Evolutionary conservation across 129 eudicot species (phyloP).

Genomic region (Flaveria linearis): DNA sequence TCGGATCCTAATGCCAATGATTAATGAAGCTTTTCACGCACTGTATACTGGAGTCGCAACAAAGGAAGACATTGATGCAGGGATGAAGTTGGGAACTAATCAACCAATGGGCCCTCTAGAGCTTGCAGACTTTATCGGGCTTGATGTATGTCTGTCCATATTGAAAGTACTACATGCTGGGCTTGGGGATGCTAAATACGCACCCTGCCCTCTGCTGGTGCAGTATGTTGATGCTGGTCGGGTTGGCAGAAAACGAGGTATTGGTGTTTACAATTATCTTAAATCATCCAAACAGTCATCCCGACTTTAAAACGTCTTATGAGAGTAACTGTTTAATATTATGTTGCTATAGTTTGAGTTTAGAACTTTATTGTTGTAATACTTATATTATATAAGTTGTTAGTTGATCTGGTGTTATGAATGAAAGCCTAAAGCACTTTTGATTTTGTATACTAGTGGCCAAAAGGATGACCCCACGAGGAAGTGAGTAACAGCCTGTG

Average conservation of each 20-base stretch:
- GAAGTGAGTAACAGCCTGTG: constrained; percentile 38
- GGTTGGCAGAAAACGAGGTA: constrained; percentile 81
- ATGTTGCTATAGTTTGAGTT: constrained; percentile 4
- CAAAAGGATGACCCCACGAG: constrained; percentile 36
- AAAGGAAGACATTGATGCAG: constrained; percentile 90
- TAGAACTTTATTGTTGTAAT: background rate
- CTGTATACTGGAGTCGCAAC: constrained; percentile 87
- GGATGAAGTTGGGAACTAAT: constrained; percentile 95
- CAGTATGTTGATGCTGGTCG: constrained; percentile 96
- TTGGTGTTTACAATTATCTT: constrained; percentile 71
- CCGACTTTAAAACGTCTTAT: constrained; percentile 40
- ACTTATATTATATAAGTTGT: background rate
- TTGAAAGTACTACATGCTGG: constrained; percentile 79
- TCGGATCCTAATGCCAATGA: constrained; percentile 92
- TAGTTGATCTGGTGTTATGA: constrained; percentile 6
- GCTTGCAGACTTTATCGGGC: constrained; percentile 91
- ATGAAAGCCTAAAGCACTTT: background rate
- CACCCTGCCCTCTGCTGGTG: constrained; percentile 88
- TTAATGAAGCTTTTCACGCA: constrained; percentile 84
- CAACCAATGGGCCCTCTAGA: constrained; percentile 95
- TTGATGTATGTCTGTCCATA: constrained; percentile 86
- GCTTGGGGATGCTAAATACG: constrained; percentile 74
- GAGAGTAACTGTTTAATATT: background rate
- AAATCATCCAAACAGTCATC: constrained; percentile 37
- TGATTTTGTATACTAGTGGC: constrained; percentile 21